Conservation (phyloP, 257 asterid genomes). For the Marsdenia floribunda region DNA sequence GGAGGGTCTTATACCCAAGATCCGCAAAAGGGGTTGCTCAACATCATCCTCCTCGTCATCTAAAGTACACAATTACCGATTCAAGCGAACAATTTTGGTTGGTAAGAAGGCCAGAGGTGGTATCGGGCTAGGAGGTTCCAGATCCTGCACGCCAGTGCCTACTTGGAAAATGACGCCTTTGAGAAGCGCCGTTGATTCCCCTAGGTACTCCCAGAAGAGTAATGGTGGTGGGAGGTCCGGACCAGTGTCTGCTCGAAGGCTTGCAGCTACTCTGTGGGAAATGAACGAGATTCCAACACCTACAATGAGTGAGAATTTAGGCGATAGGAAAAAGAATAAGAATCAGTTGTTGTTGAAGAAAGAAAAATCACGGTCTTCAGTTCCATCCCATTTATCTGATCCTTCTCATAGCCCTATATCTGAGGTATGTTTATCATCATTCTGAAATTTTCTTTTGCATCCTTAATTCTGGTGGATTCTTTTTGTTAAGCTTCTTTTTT, state of each 20-base stretch:
- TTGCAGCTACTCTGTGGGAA: conserved; percentile 93
- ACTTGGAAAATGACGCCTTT: conserved; percentile 62
- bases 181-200: conserved; percentile 53
- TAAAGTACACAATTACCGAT: conserved; percentile 44
- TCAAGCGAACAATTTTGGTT: conserved; percentile 72
- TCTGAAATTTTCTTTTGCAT: not conserved
- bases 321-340: conserved; percentile 28
- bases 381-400: conserved; percentile 75
- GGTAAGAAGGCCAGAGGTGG: conserved; percentile 80
- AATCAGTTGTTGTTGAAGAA: conserved; percentile 27
- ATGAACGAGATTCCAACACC: conserved; percentile 84
- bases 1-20: conserved; percentile 62
- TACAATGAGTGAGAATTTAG: conserved; percentile 40
- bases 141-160: conserved; percentile 94
- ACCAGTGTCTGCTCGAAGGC: conserved; percentile 81
- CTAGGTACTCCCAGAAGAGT: conserved; percentile 43
- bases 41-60: conserved; percentile 86
- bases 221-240: conserved; percentile 50
- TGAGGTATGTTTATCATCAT: conserved; percentile 37
- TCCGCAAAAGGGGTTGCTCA: conserved; percentile 90
- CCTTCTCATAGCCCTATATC: conserved; percentile 79
- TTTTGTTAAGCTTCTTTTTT: conserved; percentile 1
- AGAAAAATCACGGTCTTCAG: conserved; percentile 41
- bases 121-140: conserved; percentile 50
- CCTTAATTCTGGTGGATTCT: conserved; percentile 4